Percentiles rank a stretch among this genome's conserved stretches.
Conservation (phyloP, 225 moss, liverwort and hornwort genomes). For the Sphagnum tenellum region DNA sequence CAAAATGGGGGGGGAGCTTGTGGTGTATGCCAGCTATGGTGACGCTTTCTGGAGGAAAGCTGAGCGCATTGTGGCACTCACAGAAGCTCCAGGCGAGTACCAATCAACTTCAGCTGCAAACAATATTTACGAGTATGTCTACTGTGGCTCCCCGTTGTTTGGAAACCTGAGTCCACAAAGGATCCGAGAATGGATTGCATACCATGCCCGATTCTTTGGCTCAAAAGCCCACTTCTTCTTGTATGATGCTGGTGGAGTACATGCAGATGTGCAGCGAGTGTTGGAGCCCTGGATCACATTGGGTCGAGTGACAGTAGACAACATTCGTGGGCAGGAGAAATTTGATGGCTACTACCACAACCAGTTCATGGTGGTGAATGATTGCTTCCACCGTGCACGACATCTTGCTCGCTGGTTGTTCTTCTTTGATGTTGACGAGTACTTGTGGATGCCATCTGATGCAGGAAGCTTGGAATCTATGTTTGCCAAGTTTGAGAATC, state of each 20-base stretch:
- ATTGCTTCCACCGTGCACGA: slow-evolving; percentile 69
- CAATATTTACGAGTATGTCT: slow-evolving; percentile 47
- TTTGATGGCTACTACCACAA: slow-evolving; percentile 78
- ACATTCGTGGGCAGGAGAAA: slow-evolving; percentile 54
- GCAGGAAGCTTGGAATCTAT: slow-evolving; percentile 13
- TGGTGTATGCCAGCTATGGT: slow-evolving; percentile 46
- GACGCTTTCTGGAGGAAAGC: slow-evolving; percentile 15
- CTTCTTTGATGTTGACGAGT: slow-evolving; percentile 94
- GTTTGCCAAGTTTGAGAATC: slow-evolving; percentile 21
- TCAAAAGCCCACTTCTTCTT: slow-evolving; percentile 59
- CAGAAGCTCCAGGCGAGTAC: slow-evolving; percentile 30
- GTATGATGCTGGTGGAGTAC: slow-evolving; percentile 76
- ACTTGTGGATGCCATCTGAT: slow-evolving; percentile 39
- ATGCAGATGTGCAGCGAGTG: slow-evolving; percentile 46
- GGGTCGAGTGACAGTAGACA: slow-evolving; percentile 56
- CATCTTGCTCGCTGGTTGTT: slow-evolving; percentile 58
- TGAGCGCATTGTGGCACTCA: slow-evolving; percentile 39
- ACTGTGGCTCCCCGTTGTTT: slow-evolving; percentile 79
- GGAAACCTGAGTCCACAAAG: slow-evolving; percentile 62
- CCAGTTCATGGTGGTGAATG: slow-evolving; percentile 76
- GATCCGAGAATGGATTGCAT: slow-evolving; percentile 78
- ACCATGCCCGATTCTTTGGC: slow-evolving; percentile 64
- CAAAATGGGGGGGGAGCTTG: slow-evolving; percentile 47
- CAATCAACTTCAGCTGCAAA: neutral
- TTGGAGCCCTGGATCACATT: slow-evolving; percentile 63